A percentile compares a stretch with the other conserved stretches of the same genome.
Conservation (phyloP, 768 basidiomycete species). For the Lyophyllum shimeji region DNA sequence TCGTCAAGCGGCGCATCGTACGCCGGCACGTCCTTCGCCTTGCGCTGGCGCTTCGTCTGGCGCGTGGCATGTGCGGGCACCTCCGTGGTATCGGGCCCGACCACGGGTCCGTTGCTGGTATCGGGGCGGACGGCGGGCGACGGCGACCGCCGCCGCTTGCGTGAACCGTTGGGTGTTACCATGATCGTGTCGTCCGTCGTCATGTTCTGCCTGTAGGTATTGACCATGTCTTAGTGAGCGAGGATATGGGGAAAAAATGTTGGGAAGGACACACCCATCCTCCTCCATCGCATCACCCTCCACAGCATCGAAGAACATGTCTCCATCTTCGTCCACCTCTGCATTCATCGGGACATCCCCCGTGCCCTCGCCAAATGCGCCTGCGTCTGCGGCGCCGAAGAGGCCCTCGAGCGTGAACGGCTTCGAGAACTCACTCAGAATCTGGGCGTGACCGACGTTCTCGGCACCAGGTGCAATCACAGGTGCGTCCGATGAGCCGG, state of each 20-base stretch:
- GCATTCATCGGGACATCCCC: conserved; percentile 45
- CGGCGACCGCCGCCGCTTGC: conserved; percentile 40
- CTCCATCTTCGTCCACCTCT: conserved; percentile 43
- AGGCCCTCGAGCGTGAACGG: conserved; percentile 82
- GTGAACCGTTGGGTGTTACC: conserved; percentile 27
- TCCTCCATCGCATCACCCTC: conserved; percentile 41
- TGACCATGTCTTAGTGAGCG: background rate
- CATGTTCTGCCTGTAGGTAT: conserved; percentile 30
- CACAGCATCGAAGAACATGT: conserved; percentile 42
- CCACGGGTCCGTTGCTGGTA: conserved; percentile 12
- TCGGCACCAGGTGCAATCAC: conserved; percentile 72
- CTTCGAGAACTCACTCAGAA: conserved; percentile 65
- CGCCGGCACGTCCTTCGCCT: conserved; percentile 49
- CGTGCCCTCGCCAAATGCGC: conserved; percentile 60
- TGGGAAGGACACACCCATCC: conserved; percentile 31
- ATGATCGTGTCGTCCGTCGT: conserved; percentile 31
- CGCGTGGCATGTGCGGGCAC: conserved; percentile 26
- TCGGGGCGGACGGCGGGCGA: conserved; percentile 20
- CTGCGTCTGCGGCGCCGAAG: conserved; percentile 78
- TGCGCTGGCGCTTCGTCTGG: conserved; percentile 63
- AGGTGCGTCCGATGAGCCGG: conserved; percentile 24
- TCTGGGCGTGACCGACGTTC: conserved; percentile 77
- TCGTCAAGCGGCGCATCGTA: conserved; percentile 52
- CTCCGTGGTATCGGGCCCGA: conserved; percentile 12
- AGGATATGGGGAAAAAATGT: too few relatives aligned